Percentiles rank a stretch among this genome's conserved stretches.
Conservation (phyloP, 805 yeast species). For the Lipomyces starkeyi region DNA sequence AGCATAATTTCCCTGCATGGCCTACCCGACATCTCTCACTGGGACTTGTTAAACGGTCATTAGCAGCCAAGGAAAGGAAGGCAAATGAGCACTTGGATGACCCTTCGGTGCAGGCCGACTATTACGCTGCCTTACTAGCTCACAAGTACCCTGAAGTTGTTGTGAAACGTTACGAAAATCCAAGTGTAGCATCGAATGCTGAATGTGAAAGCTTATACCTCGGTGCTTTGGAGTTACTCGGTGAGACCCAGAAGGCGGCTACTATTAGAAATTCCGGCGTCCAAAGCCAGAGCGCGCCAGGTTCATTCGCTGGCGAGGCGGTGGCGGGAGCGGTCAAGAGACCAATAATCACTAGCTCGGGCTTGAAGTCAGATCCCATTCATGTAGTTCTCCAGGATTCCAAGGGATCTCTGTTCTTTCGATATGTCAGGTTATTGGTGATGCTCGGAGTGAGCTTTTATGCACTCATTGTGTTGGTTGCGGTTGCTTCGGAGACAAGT, state of each 20-base stretch:
- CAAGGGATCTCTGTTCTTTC: slow-evolving; percentile 73
- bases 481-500: slow-evolving; percentile 80
- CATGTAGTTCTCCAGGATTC: slow-evolving; percentile 94
- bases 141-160: slow-evolving; percentile 95
- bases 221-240: slow-evolving; percentile 71
- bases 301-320: slow-evolving; percentile 27
- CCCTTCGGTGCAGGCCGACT: slow-evolving; percentile 78
- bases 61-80: slow-evolving; percentile 75
- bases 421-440: slow-evolving; percentile 87
- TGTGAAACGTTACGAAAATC: slow-evolving; percentile 90
- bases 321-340: slow-evolving; percentile 15
- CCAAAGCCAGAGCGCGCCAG: slow-evolving; percentile 39
- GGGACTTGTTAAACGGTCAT: slow-evolving; percentile 24
- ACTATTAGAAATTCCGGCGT: slow-evolving; percentile 56
- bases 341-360: slow-evolving; percentile 44
- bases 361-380: slow-evolving; percentile 79
- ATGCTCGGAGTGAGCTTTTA: slow-evolving; percentile 81
- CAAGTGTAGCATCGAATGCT: slow-evolving; percentile 83
- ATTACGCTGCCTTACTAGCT: slow-evolving; percentile 73
- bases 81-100: slow-evolving; percentile 80
- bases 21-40: background rate
- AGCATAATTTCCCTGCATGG: background rate
- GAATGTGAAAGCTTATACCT: slow-evolving; percentile 81
- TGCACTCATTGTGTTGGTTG: slow-evolving; percentile 79
- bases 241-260: slow-evolving; percentile 79